phyloP scores from a whole-genome alignment of 2,329 filamentous ascomycete species.

The Trichoderma sp. region DNA sequence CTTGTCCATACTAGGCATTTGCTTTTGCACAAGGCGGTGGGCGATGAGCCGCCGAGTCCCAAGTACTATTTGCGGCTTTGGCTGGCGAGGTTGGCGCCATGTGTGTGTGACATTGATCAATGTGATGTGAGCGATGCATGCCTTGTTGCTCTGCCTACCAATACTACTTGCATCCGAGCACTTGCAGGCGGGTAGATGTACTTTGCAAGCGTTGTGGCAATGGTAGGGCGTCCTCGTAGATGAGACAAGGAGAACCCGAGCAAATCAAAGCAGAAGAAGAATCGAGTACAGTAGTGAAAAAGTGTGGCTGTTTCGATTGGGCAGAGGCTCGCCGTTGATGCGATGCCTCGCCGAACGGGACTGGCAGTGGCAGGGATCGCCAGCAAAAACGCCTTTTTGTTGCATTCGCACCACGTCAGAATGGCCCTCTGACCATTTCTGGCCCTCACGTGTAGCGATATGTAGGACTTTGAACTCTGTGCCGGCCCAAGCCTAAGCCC shows the following conservation, averaged over 20 bases:
- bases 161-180: not conserved
- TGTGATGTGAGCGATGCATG: conserved; percentile 3
- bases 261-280: not conserved
- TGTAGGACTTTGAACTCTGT: not conserved
- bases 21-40: conserved; percentile 3
- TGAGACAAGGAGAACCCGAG: not conserved
- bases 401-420: conserved; percentile 9
- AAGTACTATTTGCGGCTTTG: not conserved
- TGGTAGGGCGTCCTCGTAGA: not conserved
- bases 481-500: not conserved
- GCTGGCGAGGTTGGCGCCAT: not conserved
- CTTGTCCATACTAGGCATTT: not conserved
- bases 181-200: not conserved
- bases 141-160: not conserved
- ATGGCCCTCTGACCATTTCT: not conserved
- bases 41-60: not conserved
- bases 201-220: not conserved
- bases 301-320: not conserved
- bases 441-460: conserved; percentile 9
- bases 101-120: not conserved
- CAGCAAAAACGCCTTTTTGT: not conserved
- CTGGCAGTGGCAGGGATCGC: conserved; percentile 1
- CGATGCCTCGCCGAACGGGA: not conserved
- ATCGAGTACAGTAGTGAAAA: not conserved
- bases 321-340: not conserved